Percentiles rank a stretch among this genome's conserved stretches.
Conservation (phyloP, 768 basidiomycete genomes). For the Lactarius trivialis region DNA sequence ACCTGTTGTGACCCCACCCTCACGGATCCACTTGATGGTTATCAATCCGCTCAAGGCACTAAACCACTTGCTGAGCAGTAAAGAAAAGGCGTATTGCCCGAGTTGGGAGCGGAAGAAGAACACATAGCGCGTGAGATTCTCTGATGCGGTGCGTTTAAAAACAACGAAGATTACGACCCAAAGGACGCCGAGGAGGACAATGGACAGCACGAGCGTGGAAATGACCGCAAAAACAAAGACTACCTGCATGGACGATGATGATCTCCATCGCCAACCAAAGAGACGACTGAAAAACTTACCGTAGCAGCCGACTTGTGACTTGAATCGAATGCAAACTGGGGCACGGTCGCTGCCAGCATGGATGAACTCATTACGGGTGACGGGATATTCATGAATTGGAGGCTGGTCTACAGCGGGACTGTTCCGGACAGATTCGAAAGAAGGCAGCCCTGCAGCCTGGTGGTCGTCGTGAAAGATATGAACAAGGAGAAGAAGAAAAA, state of each 20-base stretch:
- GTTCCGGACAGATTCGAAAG: conserved; percentile 27
- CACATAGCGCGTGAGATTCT: conserved; percentile 34
- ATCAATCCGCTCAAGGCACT: conserved; percentile 49
- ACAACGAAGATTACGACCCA: conserved; percentile 28
- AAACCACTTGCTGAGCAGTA: conserved; percentile 54
- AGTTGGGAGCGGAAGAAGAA: conserved; percentile 68
- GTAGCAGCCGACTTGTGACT: conserved; percentile 6
- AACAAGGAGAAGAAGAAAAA: conserved; percentile 13
- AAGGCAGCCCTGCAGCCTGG: conserved; percentile 32
- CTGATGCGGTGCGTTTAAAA: conserved; percentile 26
- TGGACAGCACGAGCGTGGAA: conserved; percentile 16
- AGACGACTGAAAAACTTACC: background rate
- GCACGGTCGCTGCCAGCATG: background rate
- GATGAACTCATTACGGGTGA: background rate
- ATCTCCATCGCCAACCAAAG: background rate
- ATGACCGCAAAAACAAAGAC: conserved; percentile 13
- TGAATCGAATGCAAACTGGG: background rate
- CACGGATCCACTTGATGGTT: conserved; percentile 42
- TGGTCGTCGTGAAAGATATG: conserved; percentile 25
- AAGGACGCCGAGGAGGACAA: conserved; percentile 10
- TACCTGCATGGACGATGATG: conserved; percentile 1
- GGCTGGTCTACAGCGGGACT: conserved; percentile 23
- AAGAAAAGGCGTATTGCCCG: conserved; percentile 59
- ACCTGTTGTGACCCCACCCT: conserved; percentile 45
- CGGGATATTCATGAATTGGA: background rate